These are phyloP conservation scores for Xerocomellus dryophilus DNA, from an alignment of 768 basidiomycete species.

Conservation along the genomic window DNA sequence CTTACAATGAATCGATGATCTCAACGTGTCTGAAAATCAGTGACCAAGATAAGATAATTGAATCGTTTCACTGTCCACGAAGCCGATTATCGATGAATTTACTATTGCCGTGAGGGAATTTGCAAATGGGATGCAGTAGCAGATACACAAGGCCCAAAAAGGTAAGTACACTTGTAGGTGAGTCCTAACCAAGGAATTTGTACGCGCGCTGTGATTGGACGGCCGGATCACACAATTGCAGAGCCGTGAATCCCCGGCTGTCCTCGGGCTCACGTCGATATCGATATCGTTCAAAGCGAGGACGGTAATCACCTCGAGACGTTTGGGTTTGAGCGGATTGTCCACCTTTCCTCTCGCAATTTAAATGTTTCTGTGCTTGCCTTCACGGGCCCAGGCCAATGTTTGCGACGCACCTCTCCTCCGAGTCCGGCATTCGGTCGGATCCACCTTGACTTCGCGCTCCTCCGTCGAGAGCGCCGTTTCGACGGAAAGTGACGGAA, in stretches of 20 bases:
- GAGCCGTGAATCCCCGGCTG: slow-evolving; percentile 44
- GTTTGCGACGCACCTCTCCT: slow-evolving; percentile 59
- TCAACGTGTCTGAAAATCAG: too few relatives aligned
- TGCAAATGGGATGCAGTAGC: too few relatives aligned
- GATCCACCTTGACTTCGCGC: slow-evolving; percentile 36
- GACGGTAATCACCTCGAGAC: slow-evolving; percentile 89
- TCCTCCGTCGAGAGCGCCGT: slow-evolving; percentile 30
- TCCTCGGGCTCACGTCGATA: slow-evolving; percentile 88
- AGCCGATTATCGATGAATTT: too few relatives aligned
- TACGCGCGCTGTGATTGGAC: too few relatives aligned
- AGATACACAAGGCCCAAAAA: too few relatives aligned
- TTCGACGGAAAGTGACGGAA: slow-evolving; percentile 36
- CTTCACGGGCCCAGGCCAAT: slow-evolving; percentile 68
- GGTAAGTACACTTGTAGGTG: too few relatives aligned
- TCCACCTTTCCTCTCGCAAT: slow-evolving; percentile 85
- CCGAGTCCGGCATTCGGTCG: slow-evolving; percentile 53
- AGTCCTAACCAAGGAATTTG: too few relatives aligned
- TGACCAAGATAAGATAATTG: too few relatives aligned
- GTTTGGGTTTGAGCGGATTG: slow-evolving; percentile 74
- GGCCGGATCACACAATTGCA: too few relatives aligned
- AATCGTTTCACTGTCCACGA: too few relatives aligned
- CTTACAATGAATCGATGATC: too few relatives aligned
- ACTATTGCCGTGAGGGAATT: too few relatives aligned
- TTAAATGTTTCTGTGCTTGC: slow-evolving; percentile 69
- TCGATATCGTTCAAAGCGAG: slow-evolving; percentile 87